phyloP scores from a whole-genome alignment of 2,329 filamentous ascomycete genomes.

The Ophiostoma populinum region DNA sequence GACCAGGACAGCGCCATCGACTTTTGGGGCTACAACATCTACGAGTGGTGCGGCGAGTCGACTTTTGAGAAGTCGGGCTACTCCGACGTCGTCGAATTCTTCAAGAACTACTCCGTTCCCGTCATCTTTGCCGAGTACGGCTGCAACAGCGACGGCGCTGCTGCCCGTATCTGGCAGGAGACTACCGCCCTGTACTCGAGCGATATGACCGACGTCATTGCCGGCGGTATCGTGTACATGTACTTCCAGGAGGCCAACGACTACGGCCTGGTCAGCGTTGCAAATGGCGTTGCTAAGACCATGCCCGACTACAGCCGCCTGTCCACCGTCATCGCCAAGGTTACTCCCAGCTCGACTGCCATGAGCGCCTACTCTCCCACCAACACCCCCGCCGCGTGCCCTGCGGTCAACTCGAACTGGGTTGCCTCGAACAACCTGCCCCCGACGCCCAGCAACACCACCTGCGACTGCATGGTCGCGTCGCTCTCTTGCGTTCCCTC shows the following conservation, averaged over 20 bases:
- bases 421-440: conserved; percentile 54
- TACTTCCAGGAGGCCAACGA: conserved; percentile 86
- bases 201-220: conserved; percentile 77
- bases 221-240: conserved; percentile 97
- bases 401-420: conserved; percentile 48
- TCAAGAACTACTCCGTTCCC: conserved; percentile 74
- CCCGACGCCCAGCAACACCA: conserved; percentile 57
- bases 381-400: conserved; percentile 59
- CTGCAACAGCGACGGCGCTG: conserved; percentile 56
- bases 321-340: conserved; percentile 49
- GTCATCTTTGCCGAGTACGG: conserved; percentile 99
- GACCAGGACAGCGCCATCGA: conserved; percentile 52
- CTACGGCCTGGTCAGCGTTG: conserved; percentile 59
- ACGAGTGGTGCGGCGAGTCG: conserved; percentile 93
- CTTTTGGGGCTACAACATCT: conserved; percentile 99
- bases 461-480: conserved; percentile 76
- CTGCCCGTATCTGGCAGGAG: conserved; percentile 68
- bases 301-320: conserved; percentile 61
- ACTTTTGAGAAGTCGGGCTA: conserved; percentile 64
- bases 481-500: conserved; percentile 55
- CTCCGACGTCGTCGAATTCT: conserved; percentile 68
- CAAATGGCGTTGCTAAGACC: conserved; percentile 39
- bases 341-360: conserved; percentile 47
- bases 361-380: conserved; percentile 53
- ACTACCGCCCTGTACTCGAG: conserved; percentile 62